Evolutionary conservation across 768 basidiomycete genomes (phyloP), one percentile per base, ranked within the genome.

Genomic region (Hirschioporus abietinus): DNA sequence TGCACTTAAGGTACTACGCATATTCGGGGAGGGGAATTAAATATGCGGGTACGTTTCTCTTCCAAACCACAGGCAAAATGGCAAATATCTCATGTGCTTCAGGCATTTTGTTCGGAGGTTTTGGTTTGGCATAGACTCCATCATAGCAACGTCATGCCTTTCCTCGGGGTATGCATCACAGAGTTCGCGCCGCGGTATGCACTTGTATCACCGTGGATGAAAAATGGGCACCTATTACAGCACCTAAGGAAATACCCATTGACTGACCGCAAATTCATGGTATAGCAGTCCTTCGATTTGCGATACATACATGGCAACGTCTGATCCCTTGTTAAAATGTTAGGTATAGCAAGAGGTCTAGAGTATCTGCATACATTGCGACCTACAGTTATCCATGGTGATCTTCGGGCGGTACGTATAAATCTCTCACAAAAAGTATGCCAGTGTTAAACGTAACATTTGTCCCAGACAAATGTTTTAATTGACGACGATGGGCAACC

Each of bases 361-460:
- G 70, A 79, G 10, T 87, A 88, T 72, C 76, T 88, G 7, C 87
- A 88, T 67, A 78, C 80, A 60, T 81, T 81, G 70, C 80, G 80
- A 58, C 85, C 85, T 4, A 76, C 80, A 15, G 82, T 88, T 25
- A 76, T 88, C 9, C 86, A 88, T 69, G 86, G 87, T 7, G 87
- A 88, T 68, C 75, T 88, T 65, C 87, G 87, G 76, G 85, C 86
- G 67, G 86, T 86, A 70, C 42, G 79, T 30, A 30, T 30, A 2
- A 76, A 2, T 2, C 8, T 30, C 2, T 30, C 30, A 30, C 8
- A 8, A 30, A 30, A 30, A 2, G 8, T 30, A 30, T 30, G 30
- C 30, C n/a, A n/a, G n/a, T n/a, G n/a, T n/a, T 30, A 8, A 30
- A 8, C 8, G 64, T 30, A 30, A 30, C 30, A 3, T 8, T 8